Base-by-base conservation (phyloP, 2,329 filamentous ascomycete species). In the Fusarium graminum region DNA sequence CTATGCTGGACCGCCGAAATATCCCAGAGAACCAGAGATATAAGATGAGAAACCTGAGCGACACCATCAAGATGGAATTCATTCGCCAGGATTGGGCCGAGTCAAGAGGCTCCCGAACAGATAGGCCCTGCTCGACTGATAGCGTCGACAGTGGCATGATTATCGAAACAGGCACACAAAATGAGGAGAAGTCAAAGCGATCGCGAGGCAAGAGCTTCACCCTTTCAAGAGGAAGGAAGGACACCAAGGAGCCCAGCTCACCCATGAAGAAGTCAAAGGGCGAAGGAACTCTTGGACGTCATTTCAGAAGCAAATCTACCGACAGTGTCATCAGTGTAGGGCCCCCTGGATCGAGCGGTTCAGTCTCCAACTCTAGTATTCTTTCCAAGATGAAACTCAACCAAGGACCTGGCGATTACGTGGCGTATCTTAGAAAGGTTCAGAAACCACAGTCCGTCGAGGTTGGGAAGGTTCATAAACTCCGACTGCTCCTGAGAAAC, bases 31-130 rank as follows among this genome's bases (percentile, higher is more conserved):
- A 97, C 67, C 93, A 97, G 83, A 86, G 94, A 54, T 93, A 94
- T 77, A 96, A 96, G 80, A 97, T 99, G 93, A 88, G 94, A 43
- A 94, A 90, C 56, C 82, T 99, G 61, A 93, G 92, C 65, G 86
- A 92, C 67, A 91, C 92, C 34, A 94, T 98, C 81, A 99, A 99
- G 80, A 92, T 93, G 75, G 94, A 98, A 74, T 96, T 99, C 72
- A 93, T 98, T 72, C 90, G 90, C 52, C 94, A 97, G 76, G 92
- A 97, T 75, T 92, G 92, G 83, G 88, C 87, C 8, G 90, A 91
- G 76, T 89, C 85, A 78, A 81, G 82, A 76, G 83, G 84, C 52
- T 80, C 81, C 69, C 79, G 79, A 75, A 73, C 79, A 76, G 74
- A 81, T 62, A 77, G 79, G 67, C 73, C 81, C 65, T 79, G 77